These are phyloP conservation scores for Garcia nutans DNA, from an alignment of 345 rosid genomes.

Conservation along the genomic window DNA sequence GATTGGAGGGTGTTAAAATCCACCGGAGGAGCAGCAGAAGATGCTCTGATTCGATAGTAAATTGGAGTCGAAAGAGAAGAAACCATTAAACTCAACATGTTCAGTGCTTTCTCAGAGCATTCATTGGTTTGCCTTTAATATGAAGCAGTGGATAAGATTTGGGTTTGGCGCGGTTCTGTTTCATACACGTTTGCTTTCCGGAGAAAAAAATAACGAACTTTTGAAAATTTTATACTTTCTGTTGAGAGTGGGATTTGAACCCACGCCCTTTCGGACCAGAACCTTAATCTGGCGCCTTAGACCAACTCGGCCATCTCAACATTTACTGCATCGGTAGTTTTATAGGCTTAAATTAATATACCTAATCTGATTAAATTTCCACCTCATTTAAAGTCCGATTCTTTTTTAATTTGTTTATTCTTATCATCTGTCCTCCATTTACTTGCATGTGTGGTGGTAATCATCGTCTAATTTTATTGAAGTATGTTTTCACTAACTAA, in stretches of 20 bases:
- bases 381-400: too few species aligned
- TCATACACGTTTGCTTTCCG: background rate
- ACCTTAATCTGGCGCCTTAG: constrained; percentile 99
- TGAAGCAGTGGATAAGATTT: constrained; percentile 1
- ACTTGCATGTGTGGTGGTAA: too few species aligned
- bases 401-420: too few species aligned
- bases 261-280: constrained; percentile 99
- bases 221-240: background rate
- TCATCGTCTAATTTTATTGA: too few species aligned
- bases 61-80: constrained; percentile 12
- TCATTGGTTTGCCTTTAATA: background rate
- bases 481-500: too few species aligned
- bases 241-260: constrained; percentile 98
- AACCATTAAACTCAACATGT: background rate
- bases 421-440: too few species aligned
- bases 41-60: constrained; percentile 26
- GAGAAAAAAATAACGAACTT: background rate
- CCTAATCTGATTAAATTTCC: too few species aligned
- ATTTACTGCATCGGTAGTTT: too few species aligned
- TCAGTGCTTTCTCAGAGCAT: background rate
- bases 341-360: too few species aligned
- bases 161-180: constrained; percentile 8
- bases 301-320: constrained; percentile 97
- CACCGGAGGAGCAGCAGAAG: constrained; percentile 46
- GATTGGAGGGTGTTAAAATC: constrained; percentile 66